Percentiles rank a stretch among this genome's conserved stretches.
Evolutionary conservation across 805 yeast genomes (phyloP).

Genomic region (Suhomyces vadensis): DNA sequence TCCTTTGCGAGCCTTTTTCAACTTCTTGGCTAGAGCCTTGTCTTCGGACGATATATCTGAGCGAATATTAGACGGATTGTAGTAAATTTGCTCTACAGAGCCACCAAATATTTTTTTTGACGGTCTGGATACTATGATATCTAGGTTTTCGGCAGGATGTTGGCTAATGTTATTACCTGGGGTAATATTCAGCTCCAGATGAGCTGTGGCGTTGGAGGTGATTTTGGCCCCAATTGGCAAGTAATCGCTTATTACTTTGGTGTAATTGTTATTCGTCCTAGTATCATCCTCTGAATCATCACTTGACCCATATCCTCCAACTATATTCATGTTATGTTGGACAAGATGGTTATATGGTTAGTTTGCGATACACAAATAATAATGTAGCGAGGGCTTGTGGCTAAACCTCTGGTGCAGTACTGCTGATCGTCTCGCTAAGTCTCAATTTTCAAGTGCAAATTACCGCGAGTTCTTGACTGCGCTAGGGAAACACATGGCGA

Average conservation of each 20-base stretch:
- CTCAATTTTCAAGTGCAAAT: no score
- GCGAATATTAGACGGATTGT: constrained; percentile 24
- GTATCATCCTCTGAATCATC: constrained; percentile 13
- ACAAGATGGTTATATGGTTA: neutral
- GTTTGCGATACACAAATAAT: no score
- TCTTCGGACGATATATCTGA: neutral
- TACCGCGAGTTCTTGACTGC: no score
- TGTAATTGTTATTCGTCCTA: neutral
- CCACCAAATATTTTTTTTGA: constrained; percentile 26
- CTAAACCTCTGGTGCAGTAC: no score
- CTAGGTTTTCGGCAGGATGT: no score
- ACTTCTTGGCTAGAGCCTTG: constrained; percentile 20
- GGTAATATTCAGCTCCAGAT: no score
- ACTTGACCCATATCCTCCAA: constrained; percentile 30
- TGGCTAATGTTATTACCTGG: no score
- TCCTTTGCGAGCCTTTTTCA: constrained; percentile 41
- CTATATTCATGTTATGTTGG: neutral
- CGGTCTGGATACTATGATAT: neutral
- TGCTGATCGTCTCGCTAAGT: no score
- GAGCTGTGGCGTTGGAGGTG: neutral
- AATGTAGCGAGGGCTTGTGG: no score
- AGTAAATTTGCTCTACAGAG: constrained; percentile 38
- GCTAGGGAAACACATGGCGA: no score
- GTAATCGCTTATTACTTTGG: no score
- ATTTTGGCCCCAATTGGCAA: no score